phyloP scores from a whole-genome alignment of 2,329 filamentous ascomycete genomes.

The Penicillium digitatum region DNA sequence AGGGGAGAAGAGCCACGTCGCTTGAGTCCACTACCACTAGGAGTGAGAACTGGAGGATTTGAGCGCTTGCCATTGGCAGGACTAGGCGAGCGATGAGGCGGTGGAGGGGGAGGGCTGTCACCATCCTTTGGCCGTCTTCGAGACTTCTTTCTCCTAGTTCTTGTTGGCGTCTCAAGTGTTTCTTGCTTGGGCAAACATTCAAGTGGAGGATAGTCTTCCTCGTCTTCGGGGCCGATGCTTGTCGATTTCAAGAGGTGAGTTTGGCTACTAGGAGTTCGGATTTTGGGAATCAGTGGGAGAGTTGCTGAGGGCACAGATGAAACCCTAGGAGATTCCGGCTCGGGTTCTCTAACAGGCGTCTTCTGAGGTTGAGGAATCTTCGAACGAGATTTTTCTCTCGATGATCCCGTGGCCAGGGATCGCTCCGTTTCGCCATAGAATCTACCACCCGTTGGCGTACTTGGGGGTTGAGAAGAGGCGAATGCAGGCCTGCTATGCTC shows the following conservation, averaged over 20 bases:
- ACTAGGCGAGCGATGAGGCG: slow-evolving; percentile 53
- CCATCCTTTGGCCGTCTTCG: slow-evolving; percentile 29
- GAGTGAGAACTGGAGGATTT: slow-evolving; percentile 46
- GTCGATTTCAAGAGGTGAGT: slow-evolving; percentile 29
- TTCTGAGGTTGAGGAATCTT: slow-evolving; percentile 21
- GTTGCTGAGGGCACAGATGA: slow-evolving; percentile 48
- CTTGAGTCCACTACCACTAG: slow-evolving; percentile 49
- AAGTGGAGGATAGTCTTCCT: slow-evolving; percentile 29
- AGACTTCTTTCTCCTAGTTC: slow-evolving; percentile 24
- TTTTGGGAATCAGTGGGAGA: slow-evolving; percentile 44
- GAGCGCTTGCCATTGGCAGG: slow-evolving; percentile 44
- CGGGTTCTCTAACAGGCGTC: slow-evolving; percentile 25
- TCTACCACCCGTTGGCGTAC: slow-evolving; percentile 10
- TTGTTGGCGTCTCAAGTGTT: slow-evolving; percentile 26
- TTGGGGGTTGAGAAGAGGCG: slow-evolving; percentile 6
- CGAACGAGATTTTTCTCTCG: slow-evolving; percentile 15
- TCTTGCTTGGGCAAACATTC: slow-evolving; percentile 16
- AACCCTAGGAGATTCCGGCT: slow-evolving; percentile 37
- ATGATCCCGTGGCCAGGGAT: slow-evolving; percentile 11
- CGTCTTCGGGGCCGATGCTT: slow-evolving; percentile 25
- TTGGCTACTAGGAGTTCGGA: slow-evolving; percentile 39
- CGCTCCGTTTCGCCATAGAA: slow-evolving; percentile 16
- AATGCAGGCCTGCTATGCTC: slow-evolving; percentile 11
- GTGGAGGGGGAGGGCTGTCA: slow-evolving; percentile 38
- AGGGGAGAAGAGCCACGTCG: slow-evolving; percentile 84